Base-by-base conservation (phyloP, 2,329 filamentous ascomycete species). In the Trichoderma cornu-damae region DNA sequence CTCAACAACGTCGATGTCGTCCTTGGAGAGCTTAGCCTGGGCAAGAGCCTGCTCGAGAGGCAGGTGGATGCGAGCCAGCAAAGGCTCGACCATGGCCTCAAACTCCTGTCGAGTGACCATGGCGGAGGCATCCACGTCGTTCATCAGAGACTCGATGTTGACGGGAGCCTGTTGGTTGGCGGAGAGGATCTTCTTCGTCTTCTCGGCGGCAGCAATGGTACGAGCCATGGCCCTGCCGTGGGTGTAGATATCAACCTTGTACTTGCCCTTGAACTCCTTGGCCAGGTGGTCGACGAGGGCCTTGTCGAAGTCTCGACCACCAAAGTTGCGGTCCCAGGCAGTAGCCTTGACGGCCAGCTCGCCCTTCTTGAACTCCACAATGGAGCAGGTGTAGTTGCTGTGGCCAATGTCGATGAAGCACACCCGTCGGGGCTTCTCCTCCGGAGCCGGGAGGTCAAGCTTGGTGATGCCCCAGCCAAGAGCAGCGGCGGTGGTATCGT, bases 61-160 rank as follows among this genome's bases (percentile, higher is more conserved):
- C 51, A 75, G 70, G 52, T 85, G 85, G 60, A 85, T 82, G 64
- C 89, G 86, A 66, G 82, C 80, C 34, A 99, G 80, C 52, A 97
- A 80, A 43, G 92, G 90, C 77, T 90, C 84, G 62, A 96, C 84
- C 72, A 99, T 85, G 62, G 87, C 85, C 79, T 99, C 94, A 58
- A 99, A 85, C 71, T 97, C 93, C 70, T 96, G 89, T 62, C 94
- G 88, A 73, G 93, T 96, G 69, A 99, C 82, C 82, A 96, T 88
- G 60, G 88, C 80, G 54, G 84, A 84, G 35, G 96, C 94, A 72
- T 99, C 94, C 61, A 96, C 79, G 72, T 99, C 94, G 75, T 97
- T 95, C 92, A 99, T 97, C 66, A 99, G 80, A 34, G 92, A 96
- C 79, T 99, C 94, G 68, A 99, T 95, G 81, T 92, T 97, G 73